Evolutionary conservation across 345 rosid species (phyloP).

Genomic region (Moricandia moricandioides): DNA sequence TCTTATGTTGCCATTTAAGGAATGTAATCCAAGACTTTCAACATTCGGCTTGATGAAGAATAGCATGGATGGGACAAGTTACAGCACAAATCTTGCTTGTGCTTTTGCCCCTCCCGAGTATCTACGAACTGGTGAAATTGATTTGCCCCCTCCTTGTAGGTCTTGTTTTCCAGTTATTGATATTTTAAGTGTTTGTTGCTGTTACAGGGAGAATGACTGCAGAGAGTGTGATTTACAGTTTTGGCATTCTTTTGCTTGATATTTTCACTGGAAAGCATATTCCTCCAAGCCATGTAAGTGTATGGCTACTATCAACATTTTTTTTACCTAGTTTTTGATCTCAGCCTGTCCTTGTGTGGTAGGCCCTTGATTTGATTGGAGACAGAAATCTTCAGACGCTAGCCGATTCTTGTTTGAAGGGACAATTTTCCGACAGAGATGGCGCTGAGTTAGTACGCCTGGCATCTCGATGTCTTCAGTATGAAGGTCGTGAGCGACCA

Average conservation of each 20-base stretch:
- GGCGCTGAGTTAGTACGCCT: conserved; percentile 72
- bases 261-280: conserved; percentile 96
- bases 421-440: conserved; percentile 70
- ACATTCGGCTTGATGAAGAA: not conserved
- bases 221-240: conserved; percentile 91
- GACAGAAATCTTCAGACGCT: conserved; percentile 80
- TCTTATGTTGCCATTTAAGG: conserved; percentile 37
- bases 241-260: conserved; percentile 86
- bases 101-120: conserved; percentile 94
- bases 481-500: conserved; percentile 83
- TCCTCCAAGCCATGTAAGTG: conserved; percentile 92
- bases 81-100: conserved; percentile 85
- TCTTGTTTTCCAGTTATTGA: not conserved
- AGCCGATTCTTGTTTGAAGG: conserved; percentile 85
- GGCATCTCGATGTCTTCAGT: conserved; percentile 78
- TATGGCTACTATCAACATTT: not conserved
- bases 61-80: not conserved
- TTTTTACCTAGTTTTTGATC: not conserved
- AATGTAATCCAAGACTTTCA: conserved; percentile 54
- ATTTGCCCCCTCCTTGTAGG: no score
- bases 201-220: conserved; percentile 72
- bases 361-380: conserved; percentile 86
- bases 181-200: conserved; percentile 3
- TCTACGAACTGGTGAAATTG: conserved; percentile 65
- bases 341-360: conserved; percentile 15